Evolutionary conservation across 192 early-diverging fungal genomes (phyloP).

Genomic region (Dissophora globulifera): DNA sequence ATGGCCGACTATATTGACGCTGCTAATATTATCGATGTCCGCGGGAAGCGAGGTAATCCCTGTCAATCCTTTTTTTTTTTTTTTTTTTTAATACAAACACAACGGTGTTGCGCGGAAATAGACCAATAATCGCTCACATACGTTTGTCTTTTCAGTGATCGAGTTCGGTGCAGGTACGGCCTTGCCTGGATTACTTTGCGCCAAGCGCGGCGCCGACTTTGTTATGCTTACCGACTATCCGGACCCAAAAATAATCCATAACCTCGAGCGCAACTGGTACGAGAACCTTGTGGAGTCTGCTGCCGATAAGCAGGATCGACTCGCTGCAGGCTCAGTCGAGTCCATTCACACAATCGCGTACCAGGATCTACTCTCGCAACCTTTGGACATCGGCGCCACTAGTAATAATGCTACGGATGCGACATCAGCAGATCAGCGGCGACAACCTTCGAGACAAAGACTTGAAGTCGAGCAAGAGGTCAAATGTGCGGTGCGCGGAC

Average conservation of each 20-base stretch:
- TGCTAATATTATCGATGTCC: conserved; percentile 17
- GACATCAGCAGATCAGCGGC: neutral
- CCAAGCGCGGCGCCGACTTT: conserved; percentile 28
- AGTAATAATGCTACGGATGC: no score
- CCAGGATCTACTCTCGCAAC: neutral
- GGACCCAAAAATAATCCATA: conserved; percentile 31
- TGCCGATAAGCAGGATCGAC: conserved; percentile 9
- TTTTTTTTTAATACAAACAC: no score
- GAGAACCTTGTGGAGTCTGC: conserved; percentile 37
- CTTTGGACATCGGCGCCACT: no score
- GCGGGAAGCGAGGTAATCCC: conserved; percentile 29
- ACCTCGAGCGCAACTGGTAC: conserved; percentile 49
- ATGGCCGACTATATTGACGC: conserved; percentile 49
- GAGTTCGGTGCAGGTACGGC: conserved; percentile 50
- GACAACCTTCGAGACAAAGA: no score
- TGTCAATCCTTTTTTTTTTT: no score
- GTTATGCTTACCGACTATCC: conserved; percentile 41
- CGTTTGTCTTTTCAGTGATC: conserved; percentile 21
- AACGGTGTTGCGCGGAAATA: no score
- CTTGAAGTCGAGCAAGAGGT: conserved; percentile 17
- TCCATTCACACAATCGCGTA: neutral
- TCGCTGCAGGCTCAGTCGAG: neutral
- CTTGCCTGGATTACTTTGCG: conserved; percentile 37
- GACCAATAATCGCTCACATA: no score
- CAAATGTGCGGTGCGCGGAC: conserved; percentile 43